Evolutionary conservation across 371 early-diverging fungal genomes (phyloP), one percentile per base, ranked within the genome.

Genomic region (Mucor saturninus): DNA sequence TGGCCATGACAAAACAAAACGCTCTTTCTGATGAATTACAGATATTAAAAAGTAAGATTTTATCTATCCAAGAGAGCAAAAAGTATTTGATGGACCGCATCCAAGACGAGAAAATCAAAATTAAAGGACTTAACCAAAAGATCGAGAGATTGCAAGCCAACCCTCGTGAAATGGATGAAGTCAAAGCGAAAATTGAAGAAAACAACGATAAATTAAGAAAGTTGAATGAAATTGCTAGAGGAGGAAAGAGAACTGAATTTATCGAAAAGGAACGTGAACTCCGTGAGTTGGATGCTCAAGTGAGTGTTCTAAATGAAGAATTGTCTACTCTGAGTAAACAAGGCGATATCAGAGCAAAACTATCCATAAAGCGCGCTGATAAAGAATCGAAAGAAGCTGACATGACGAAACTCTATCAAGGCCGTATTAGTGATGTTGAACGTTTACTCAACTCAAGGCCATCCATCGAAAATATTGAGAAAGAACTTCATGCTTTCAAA

Each of bases 281-380:
- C 2, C 58, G 62, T 9, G 65, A 72, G 4, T 30, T 72, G 4
- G 82, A 81, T 28, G 76, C 79, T 9, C 65, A 65, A 32, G 59
- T 73, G 1, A 65, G 54, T 14, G 54, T 46, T 4, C 56, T 83
- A 2, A 73, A 69, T 28, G 82, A 85, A 1, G 88, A 88, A 65
- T 77, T 86, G 31, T 59, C 77, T 31, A 35, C 62, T 11, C 61
- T 86, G 56, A 88, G 76, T 65, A 72, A 71, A 55, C 83, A 84
- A 62, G 71, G 82, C 0, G 89, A 90, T 56, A 81, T 81, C 0
- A 74, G 86, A 0, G 90, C 91, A 0, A 76, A 80, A 37, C 68
- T 91, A 35, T 73, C 79, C 0, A 53, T 89, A 32, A 84, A 85
- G 52, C 74, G 67, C 15, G 38, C 62, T 0, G 88, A 89, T 6